Evolutionary conservation across 805 yeast genomes (phyloP).

Genomic region (Candida ponderosae): DNA sequence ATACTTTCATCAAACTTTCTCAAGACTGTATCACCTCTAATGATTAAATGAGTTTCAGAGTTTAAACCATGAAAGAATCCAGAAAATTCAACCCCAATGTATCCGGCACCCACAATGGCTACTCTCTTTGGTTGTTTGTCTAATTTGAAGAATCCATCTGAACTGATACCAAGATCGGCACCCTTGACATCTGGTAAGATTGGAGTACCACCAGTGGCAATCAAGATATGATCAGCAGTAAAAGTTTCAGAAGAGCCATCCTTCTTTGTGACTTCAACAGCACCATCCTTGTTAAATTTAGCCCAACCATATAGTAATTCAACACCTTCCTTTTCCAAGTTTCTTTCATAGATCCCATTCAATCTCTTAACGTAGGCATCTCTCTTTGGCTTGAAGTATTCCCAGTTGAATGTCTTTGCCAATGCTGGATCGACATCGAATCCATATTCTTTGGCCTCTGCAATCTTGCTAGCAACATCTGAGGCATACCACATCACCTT

Average conservation of each 20-base stretch:
- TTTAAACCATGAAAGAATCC: constrained; percentile 91
- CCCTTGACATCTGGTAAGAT: constrained; percentile 71
- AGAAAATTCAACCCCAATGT: constrained; percentile 91
- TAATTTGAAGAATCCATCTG: constrained; percentile 86
- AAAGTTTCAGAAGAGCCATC: constrained; percentile 53
- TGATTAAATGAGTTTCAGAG: constrained; percentile 75
- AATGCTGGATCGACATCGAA: constrained; percentile 50
- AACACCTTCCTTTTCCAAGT: constrained; percentile 82
- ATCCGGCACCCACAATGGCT: constrained; percentile 96
- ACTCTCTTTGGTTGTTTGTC: constrained; percentile 83
- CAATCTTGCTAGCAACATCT: constrained; percentile 70
- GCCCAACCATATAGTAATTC: constrained; percentile 86
- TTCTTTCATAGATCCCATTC: constrained; percentile 89
- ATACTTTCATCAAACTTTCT: constrained; percentile 82
- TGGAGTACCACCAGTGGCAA: constrained; percentile 93
- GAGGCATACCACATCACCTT: constrained; percentile 98
- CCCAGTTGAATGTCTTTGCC: constrained; percentile 73
- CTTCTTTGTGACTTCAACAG: constrained; percentile 67
- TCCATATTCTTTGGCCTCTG: constrained; percentile 78
- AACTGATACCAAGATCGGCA: constrained; percentile 72
- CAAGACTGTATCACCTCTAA: constrained; percentile 86
- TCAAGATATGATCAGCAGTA: constrained; percentile 75
- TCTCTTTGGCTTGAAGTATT: constrained; percentile 71
- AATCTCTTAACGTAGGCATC: constrained; percentile 85
- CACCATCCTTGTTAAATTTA: constrained; percentile 57